Evolutionary conservation across 2,329 filamentous ascomycete genomes (phyloP).

Genomic region (Sordariomycetes sp.): DNA sequence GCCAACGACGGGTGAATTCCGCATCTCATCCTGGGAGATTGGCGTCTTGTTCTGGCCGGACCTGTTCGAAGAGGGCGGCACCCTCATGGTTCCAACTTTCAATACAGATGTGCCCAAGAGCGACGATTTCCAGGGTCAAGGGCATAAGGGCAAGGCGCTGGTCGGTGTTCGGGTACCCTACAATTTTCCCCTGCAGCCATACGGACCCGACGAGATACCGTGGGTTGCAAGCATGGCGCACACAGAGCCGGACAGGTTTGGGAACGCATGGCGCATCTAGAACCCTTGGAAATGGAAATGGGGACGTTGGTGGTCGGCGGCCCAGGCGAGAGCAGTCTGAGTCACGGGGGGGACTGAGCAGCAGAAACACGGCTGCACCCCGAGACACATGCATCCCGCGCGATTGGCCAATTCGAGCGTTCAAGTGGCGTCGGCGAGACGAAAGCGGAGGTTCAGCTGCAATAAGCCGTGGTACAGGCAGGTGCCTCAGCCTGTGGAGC

Average conservation of each 20-base stretch:
- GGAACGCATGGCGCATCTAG: slow-evolving; percentile 17
- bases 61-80: slow-evolving; percentile 30
- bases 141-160: slow-evolving; percentile 17
- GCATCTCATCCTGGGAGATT: slow-evolving; percentile 74
- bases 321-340: too few species aligned
- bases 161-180: slow-evolving; percentile 79
- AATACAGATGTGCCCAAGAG: slow-evolving; percentile 43
- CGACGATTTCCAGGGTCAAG: slow-evolving; percentile 7
- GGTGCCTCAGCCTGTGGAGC: too few species aligned
- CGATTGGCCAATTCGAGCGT: too few species aligned
- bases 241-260: slow-evolving; percentile 52
- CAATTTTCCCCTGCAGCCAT: slow-evolving; percentile 61
- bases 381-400: too few species aligned
- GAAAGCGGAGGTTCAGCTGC: too few species aligned
- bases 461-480: too few species aligned
- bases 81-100: slow-evolving; percentile 62
- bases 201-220: slow-evolving; percentile 54
- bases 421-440: too few species aligned
- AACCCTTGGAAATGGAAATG: too few species aligned
- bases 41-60: slow-evolving; percentile 78
- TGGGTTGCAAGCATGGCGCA: slow-evolving; percentile 65
- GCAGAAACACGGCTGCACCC: too few species aligned
- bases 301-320: too few species aligned
- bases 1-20: slow-evolving; percentile 48
- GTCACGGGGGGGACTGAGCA: too few species aligned